phyloP scores from a whole-genome alignment of 2,329 filamentous ascomycete species.

The Lasiodiplodia hormozganensis region DNA sequence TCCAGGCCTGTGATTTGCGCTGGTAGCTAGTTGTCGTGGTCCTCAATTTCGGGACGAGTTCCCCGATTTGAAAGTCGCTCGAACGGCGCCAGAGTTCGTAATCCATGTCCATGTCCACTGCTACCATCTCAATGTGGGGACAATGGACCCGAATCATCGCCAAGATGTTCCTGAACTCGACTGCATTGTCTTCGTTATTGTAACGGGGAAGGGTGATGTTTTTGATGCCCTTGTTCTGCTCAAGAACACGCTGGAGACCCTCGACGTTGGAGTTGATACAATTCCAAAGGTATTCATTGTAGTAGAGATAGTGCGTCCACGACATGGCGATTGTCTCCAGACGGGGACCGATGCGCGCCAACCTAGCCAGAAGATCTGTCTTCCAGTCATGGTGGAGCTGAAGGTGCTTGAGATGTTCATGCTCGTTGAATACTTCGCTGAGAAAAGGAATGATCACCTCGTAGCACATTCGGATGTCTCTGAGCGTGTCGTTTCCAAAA shows the following conservation, averaged over 20 bases:
- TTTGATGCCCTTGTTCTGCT: neutral
- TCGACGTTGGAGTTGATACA: too few relatives aligned
- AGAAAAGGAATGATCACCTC: neutral
- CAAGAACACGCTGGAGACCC: neutral
- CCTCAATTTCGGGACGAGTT: neutral
- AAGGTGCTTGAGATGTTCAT: neutral
- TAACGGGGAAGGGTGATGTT: neutral
- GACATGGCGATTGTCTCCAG: neutral
- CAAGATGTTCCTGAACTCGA: too few relatives aligned
- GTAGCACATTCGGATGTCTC: accelerated
- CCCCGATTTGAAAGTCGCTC: neutral
- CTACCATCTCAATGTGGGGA: neutral
- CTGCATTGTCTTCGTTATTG: neutral
- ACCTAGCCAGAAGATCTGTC: neutral
- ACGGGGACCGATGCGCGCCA: neutral
- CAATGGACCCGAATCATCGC: too few relatives aligned
- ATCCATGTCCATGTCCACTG: neutral
- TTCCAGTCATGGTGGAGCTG: neutral
- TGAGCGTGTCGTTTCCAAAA: neutral
- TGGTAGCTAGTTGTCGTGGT: neutral
- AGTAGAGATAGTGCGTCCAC: too few relatives aligned
- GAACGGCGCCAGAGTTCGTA: neutral
- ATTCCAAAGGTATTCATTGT: too few relatives aligned
- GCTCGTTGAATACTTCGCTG: neutral
- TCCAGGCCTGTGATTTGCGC: neutral